phyloP scores from a whole-genome alignment of 305 asterid species.

The Rubia tinctorum region DNA sequence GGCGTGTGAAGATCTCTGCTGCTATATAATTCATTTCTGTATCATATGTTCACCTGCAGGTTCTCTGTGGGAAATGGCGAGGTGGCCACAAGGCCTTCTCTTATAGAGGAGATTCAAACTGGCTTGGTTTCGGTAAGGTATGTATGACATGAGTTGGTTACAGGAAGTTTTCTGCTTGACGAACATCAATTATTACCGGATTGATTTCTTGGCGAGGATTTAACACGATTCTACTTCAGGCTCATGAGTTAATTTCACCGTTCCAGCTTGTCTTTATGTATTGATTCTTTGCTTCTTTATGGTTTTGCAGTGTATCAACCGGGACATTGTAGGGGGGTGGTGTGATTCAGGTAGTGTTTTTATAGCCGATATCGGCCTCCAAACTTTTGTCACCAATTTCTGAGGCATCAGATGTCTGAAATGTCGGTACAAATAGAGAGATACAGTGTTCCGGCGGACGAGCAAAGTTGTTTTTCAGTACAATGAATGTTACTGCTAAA shows the following conservation, averaged over 20 bases:
- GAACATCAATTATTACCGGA: not conserved
- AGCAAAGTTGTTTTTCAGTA: too few species aligned
- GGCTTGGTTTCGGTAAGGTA: conserved; percentile 99
- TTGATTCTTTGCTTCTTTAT: not conserved
- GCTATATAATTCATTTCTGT: not conserved
- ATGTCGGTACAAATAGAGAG: not conserved
- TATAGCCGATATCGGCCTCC: conserved; percentile 31
- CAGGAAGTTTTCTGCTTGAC: conserved; percentile 50
- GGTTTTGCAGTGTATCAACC: conserved; percentile 26
- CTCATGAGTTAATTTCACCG: not conserved
- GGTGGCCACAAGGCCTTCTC: conserved; percentile 64
- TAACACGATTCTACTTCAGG: not conserved
- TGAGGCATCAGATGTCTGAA: not conserved
- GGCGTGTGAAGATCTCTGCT: not conserved
- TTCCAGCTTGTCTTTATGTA: not conserved
- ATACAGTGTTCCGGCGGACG: too few species aligned
- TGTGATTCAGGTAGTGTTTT: conserved; percentile 42
- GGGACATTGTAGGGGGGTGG: conserved; percentile 45
- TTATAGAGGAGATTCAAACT: conserved; percentile 91
- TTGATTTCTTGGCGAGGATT: not conserved
- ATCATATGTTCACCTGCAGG: conserved; percentile 41
- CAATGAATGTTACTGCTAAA: too few species aligned
- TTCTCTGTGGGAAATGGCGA: conserved; percentile 76
- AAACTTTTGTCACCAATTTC: not conserved
- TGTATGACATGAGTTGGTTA: conserved; percentile 66